Evolutionary conservation across 192 early-diverging fungal species (phyloP), one percentile per base, ranked within the genome.

Genomic region (Backusella morwellensis): DNA sequence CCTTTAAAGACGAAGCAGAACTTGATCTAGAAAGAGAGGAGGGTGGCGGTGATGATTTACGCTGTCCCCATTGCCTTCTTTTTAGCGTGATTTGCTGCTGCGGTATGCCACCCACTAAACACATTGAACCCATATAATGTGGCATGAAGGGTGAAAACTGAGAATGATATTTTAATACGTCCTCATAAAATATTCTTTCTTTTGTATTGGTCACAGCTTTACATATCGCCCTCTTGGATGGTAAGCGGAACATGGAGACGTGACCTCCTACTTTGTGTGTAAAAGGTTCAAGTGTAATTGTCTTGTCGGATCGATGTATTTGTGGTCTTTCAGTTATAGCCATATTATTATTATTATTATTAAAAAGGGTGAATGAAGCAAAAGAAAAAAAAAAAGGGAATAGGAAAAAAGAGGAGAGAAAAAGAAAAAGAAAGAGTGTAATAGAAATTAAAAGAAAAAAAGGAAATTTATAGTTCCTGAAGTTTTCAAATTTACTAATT

Each of bases 221-320:
- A 42, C 74, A 75, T 21, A 75, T 40, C 12, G 74, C 44, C 14
- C 74, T 38, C 1, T 68, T 34, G 32, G 42, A 36, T n/a, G 56
- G 35, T 34, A 75, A 42, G 29, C 74, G 32, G 26, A 75, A 75
- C 74, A 75, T 75, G 17, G 74, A 47, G 17, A 75, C 59, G 7
- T 75, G 74, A 19, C 74, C 74, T 29, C 74, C 74, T 59, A 52
- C 74, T 21, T 59, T 56, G 21, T 75, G 54, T 66, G 42, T 75
- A 17, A 75, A 75, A 0, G 74, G 74, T 23, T 66, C 26, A n/a
- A 75, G 63, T 26, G 74, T 75, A 38, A 67, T 40, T 40, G 38
- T 41, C 23, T 41, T 36, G 41, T 63, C 56, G 2, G 56, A 63
- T 29, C 56, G 21, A 26, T 63, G 21, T 11, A 63, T 0, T 63